phyloP scores from a whole-genome alignment of 2,329 filamentous ascomycete genomes.

The Magnaporthiopsis rhizophila region DNA sequence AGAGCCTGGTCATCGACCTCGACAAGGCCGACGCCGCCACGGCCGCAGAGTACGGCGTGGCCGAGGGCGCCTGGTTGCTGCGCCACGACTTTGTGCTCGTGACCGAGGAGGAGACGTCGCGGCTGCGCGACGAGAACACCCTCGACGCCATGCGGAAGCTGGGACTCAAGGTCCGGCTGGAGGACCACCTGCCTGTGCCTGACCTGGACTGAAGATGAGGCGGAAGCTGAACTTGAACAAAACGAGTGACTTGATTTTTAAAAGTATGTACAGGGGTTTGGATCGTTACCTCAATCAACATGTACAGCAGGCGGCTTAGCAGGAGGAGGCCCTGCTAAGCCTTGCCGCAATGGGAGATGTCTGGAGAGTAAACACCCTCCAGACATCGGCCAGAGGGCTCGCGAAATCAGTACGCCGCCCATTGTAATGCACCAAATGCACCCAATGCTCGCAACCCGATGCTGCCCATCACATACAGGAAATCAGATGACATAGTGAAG shows the following conservation, averaged over 20 bases:
- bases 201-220: conserved; percentile 40
- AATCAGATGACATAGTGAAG: neutral
- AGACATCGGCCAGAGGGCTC: no score
- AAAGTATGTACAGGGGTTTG: neutral
- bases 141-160: conserved; percentile 58
- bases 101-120: conserved; percentile 58
- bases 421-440: neutral
- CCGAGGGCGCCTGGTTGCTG: conserved; percentile 55
- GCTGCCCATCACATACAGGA: neutral
- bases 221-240: neutral
- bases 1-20: conserved; percentile 63
- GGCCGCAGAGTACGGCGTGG: conserved; percentile 54
- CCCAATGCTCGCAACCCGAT: no score
- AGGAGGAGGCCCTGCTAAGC: no score
- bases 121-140: conserved; percentile 56
- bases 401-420: neutral
- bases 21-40: conserved; percentile 42
- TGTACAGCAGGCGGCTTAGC: neutral
- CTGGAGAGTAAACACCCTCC: no score
- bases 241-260: neutral
- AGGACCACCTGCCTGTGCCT: conserved; percentile 69
- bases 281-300: neutral
- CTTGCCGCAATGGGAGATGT: no score
- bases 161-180: conserved; percentile 62
- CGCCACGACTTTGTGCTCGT: conserved; percentile 74